phyloP scores from a whole-genome alignment of 2,329 filamentous ascomycete genomes.

The Monilinia aucupariae region DNA sequence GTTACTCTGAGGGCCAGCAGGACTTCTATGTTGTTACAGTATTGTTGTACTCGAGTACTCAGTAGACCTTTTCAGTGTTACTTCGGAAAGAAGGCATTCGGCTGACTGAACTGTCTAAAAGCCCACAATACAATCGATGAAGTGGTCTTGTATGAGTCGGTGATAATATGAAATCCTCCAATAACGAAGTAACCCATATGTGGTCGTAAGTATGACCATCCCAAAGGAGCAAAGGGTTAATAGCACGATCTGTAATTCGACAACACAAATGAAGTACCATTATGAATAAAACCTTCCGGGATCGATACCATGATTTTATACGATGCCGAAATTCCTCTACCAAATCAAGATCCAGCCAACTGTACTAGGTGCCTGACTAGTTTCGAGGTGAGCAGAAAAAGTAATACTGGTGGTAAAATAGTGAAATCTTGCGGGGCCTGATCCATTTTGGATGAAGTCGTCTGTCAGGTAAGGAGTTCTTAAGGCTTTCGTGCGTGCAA shows the following conservation, averaged over 20 bases:
- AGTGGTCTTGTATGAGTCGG: not conserved
- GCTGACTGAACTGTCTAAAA: not conserved
- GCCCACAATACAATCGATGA: not conserved
- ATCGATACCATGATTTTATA: not conserved
- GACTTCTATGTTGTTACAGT: not conserved
- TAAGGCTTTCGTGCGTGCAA: not conserved
- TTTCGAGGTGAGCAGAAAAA: not conserved
- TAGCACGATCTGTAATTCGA: not conserved
- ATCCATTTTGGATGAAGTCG: not conserved
- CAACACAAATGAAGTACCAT: constrained; percentile 1
- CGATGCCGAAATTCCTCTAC: not conserved
- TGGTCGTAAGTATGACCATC: not conserved
- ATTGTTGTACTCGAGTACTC: too few relatives aligned
- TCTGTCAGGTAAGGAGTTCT: not conserved
- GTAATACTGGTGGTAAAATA: not conserved
- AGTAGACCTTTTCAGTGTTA: not conserved
- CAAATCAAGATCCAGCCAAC: not conserved
- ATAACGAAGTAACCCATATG: not conserved
- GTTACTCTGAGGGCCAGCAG: not conserved
- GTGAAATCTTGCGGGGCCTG: not conserved
- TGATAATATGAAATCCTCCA: not conserved
- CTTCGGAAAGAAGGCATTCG: not conserved
- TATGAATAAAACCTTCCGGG: not conserved
- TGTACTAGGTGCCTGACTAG: not conserved
- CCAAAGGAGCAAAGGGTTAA: not conserved